Base-by-base conservation (phyloP, 805 yeast species). In the Saccharomycopsis sp. region DNA sequence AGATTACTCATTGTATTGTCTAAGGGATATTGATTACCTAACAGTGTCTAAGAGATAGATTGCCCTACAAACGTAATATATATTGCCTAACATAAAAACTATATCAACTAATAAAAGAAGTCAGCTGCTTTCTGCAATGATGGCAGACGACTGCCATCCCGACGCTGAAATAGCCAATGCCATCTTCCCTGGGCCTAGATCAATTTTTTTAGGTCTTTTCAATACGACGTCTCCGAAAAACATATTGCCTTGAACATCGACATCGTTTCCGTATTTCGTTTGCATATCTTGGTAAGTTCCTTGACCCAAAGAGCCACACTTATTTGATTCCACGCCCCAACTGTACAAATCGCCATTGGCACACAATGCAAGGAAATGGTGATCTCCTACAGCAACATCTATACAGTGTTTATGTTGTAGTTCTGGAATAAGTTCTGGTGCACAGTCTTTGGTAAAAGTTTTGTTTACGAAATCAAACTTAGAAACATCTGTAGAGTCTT, bases 71-170 rank as follows among this genome's bases (percentile, higher is more conserved):
- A n/a, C n/a, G n/a, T n/a, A n/a, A n/a, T n/a, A n/a, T n/a, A n/a
- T n/a, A n/a, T n/a, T n/a, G n/a, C n/a, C n/a, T n/a, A n/a, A n/a
- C n/a, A n/a, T n/a, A n/a, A n/a, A n/a, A n/a, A n/a, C n/a, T n/a
- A n/a, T n/a, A n/a, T n/a, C n/a, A n/a, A n/a, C n/a, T n/a, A n/a
- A n/a, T n/a, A n/a, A n/a, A n/a, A n/a, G n/a, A n/a, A n/a, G n/a
- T n/a, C n/a, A n/a, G n/a, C n/a, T n/a, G 2, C 19, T 25, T 54
- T 53, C 52, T 35, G 65, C 65, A 15, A 82, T 73, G 56, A 87
- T 72, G 0, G 90, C 91, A 51, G 85, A 83, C 3, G 89, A 80
- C 59, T 87, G 94, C 93, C 93, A 87, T 1, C 94, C 96, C 15
- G 84, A 85, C 3, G 92, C 89, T 1, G 87, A 79, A 38, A 86